Base-by-base conservation (phyloP, 164 flowering plant species). In the Annona squamosa region DNA sequence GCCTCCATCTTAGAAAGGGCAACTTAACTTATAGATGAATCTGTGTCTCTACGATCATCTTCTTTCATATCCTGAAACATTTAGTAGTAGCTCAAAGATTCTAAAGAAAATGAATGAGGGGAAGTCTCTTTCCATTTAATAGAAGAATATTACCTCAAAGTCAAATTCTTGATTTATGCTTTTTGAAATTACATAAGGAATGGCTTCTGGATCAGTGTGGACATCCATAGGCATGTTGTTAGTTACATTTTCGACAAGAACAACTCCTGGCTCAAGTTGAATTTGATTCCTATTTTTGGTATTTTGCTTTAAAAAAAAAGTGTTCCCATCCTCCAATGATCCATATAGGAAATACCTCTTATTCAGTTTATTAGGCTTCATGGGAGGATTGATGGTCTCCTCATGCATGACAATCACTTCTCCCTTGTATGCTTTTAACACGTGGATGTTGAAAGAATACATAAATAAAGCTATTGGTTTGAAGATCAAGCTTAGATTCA, bases 1-100 rank as follows among this genome's bases (percentile, higher is more conserved):
- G 92, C 97, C 82, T 91, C 97, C n/a, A 86, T 85, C 79, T 91
- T 92, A 77, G 84, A 87, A 57, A 87, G 82, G 6, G 85, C 77
- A 59, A 89, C 86, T 72, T 91, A 91, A 72, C 82, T 79, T 46
- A 86, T 76, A 16, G 86, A 79, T 37, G 79, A 86, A 46, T 80
- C 78, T 48, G 41, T 75, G 61, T 77, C 81, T 41, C 67, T 46
- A n/a, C 74, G 79, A 61, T 68, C 79, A 48, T 18, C 0, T 26
- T 26, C 72, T 42, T 71, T 76, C 16, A 41, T 76, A 69, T 79
- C 89, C 93, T 91, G 74, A 16, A 70, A 47, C 57, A 65, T 37
- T 17, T 18, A 18, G 10, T n/a, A 47, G 46, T 44, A 71, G 18
- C 43, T 75, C 42, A 73, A 67, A 42, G 17, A 5, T 64, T 48